These are phyloP conservation scores for Trypanosoma platydactyli DNA, from an alignment of 208 protist species.

Conservation along the genomic window DNA sequence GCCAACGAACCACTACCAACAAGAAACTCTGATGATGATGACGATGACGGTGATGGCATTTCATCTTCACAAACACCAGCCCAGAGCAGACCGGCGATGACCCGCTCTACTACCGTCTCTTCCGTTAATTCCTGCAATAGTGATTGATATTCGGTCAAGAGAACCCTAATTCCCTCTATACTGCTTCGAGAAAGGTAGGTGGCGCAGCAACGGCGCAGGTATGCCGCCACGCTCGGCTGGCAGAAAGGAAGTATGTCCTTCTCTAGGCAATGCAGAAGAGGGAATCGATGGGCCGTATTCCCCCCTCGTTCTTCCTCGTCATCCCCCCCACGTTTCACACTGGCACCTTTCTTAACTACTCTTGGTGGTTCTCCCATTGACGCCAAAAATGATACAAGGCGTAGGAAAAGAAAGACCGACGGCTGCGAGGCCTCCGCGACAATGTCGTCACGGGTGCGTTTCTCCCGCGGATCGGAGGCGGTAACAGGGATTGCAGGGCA, in stretches of 20 bases:
- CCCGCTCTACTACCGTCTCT: constrained; percentile 33
- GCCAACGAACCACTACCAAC: constrained; percentile 73
- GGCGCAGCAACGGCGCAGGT: constrained; percentile 28
- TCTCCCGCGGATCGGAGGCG: neutral
- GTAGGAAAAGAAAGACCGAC: constrained; percentile 33
- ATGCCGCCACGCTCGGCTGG: constrained; percentile 29
- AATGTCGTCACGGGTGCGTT: constrained; percentile 11
- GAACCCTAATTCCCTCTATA: constrained; percentile 28
- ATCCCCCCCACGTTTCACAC: neutral
- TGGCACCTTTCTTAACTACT: neutral
- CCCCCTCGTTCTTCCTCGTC: neutral
- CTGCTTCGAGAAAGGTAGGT: constrained; percentile 47
- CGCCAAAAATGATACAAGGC: constrained; percentile 31
- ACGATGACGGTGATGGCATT: neutral
- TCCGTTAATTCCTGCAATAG: constrained; percentile 39
- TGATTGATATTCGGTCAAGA: constrained; percentile 29
- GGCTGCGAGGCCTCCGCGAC: constrained; percentile 21
- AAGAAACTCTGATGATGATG: constrained; percentile 1
- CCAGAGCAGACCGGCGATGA: constrained; percentile 62
- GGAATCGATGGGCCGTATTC: constrained; percentile 13
- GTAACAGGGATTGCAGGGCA: constrained; percentile 1
- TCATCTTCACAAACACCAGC: constrained; percentile 22
- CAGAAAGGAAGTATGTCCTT: constrained; percentile 36
- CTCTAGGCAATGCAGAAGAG: constrained; percentile 23
- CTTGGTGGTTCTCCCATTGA: constrained; percentile 23